These are phyloP conservation scores for Orbilia ellipsospora DNA, from an alignment of 2,329 filamentous ascomycete species.

Conservation along the genomic window DNA sequence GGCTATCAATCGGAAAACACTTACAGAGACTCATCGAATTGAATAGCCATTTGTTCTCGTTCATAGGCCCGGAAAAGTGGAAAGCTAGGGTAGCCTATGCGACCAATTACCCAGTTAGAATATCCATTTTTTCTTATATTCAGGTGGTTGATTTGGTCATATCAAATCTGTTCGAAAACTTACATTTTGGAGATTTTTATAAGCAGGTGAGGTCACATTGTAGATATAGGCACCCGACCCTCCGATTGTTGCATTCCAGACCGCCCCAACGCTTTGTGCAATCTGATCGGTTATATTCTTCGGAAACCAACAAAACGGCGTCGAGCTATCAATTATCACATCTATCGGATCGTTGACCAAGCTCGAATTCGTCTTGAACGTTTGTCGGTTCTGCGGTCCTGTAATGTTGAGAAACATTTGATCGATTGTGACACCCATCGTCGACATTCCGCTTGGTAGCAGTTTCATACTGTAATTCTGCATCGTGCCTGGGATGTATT, in stretches of 20 bases:
- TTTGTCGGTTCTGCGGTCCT: constrained; percentile 27
- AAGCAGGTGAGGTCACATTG: constrained; percentile 33
- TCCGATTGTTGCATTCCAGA: constrained; percentile 46
- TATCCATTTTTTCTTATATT: no score
- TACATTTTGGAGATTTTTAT: constrained; percentile 35
- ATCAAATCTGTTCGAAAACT: not conserved
- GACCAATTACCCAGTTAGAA: no score
- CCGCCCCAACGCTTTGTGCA: constrained; percentile 47
- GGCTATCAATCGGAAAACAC: not conserved
- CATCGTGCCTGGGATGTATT: constrained; percentile 32
- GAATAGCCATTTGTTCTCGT: constrained; percentile 36
- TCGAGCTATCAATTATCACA: constrained; percentile 46
- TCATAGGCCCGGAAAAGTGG: constrained; percentile 32
- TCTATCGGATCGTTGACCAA: constrained; percentile 24
- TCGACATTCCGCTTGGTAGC: constrained; percentile 21
- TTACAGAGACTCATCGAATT: constrained; percentile 46
- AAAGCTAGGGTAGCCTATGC: constrained; percentile 42
- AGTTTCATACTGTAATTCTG: constrained; percentile 41
- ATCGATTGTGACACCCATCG: constrained; percentile 34
- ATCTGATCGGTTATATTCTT: constrained; percentile 32
- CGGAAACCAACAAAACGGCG: constrained; percentile 46
- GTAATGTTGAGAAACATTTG: constrained; percentile 45
- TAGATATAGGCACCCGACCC: constrained; percentile 43
- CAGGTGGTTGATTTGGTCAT: no score
- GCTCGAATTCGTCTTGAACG: constrained; percentile 44